Base-by-base conservation (phyloP, 768 basidiomycete genomes). In the button mushroom (Agaricus bisporus) region DNA sequence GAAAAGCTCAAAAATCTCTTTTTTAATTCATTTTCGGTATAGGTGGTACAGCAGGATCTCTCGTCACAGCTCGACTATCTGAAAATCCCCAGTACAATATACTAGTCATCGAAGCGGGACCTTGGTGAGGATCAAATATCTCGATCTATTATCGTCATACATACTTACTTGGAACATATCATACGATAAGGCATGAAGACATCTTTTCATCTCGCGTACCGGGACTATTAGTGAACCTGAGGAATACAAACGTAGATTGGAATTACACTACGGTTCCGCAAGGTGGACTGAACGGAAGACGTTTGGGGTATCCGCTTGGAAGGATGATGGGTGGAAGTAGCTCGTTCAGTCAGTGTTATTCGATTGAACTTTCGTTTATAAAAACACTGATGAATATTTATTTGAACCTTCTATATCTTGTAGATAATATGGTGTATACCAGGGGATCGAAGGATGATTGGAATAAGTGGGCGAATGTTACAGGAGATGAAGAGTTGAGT, bases 401-500 rank as follows among this genome's bases (percentile, higher is more conserved):
- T 10, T 29, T 29, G 5, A 5, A 10, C 10, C 29, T 10, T 10
- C 5, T 29, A 10, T 10, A 10, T 29, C 5, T 5, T 29, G 29
- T 29, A 29, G 29, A 29, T 10, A 29, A 29, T 29, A 29, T 29
- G 29, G 29, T 56, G 11, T 57, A 59, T 46, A 66, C 65, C 5
- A 48, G 55, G n/a, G 56, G 60, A 17, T 57, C 51, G 36, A 56
- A 42, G 22, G 45, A 49, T 37, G 58, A 59, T 25, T 59, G 52
- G 39, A 56, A 68, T 50, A 56, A 61, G 5, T 67, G 60, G 56
- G 67, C 68, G 11, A 44, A 42, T 14, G 51, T 67, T 3, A 63
- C 63, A 8, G 60, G 61, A 9, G 68, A 70, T 49, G 37, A 52
- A 1, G 65, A 63, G 0, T 71, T 69, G 68, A 64, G 63, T 11